Base-by-base conservation (phyloP, 164 flowering plant species). In the Vitis labrusca region DNA sequence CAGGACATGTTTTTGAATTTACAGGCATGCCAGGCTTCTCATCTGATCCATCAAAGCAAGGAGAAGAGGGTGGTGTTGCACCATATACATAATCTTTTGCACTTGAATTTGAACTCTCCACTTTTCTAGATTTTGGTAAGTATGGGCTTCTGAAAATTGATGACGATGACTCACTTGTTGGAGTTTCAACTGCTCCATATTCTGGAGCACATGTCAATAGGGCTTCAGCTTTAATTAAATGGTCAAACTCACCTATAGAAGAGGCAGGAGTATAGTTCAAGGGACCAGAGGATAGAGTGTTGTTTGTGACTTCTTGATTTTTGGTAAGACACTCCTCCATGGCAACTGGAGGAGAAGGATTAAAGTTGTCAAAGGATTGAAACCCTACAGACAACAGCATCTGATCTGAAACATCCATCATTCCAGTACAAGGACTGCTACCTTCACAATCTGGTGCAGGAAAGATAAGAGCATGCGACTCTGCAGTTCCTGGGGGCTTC, bases 401-500 rank as follows among this genome's bases (percentile, higher is more conserved):
- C 74, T 82, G 94, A 80, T 93, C 98, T 66, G 89, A 65, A 60
- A 82, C 84, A 82, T 96, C 99, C 88, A 90, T 84, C 50, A 85
- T 76, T 30, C 78, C 84, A 59, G 80, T 81, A 66, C 82, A 73
- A 64, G 99, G 97, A 82, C 95, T 96, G 78, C 81, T 79, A 66
- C 77, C 82, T 65, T 84, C 91, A 84, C 82, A 75, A 69, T 96
- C 98, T 50, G 86, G 76, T 55, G 79, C 82, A 74, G 98, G 72
- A 83, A 88, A 82, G 73, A 82, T 75, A 68, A 88, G 77, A 72
- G 85, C 84, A 71, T 91, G 94, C 0, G 97, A 88, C 74, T 93
- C 98, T 47, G 93, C 91, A 67, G 94, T 87, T 73, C 98, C 98
- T 81, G 99, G 99, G 71, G 97, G 98, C 99, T 96, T 78, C 77